Base-by-base conservation (phyloP, 371 early-diverging fungal species). In the Apophysomyces variabilis region DNA sequence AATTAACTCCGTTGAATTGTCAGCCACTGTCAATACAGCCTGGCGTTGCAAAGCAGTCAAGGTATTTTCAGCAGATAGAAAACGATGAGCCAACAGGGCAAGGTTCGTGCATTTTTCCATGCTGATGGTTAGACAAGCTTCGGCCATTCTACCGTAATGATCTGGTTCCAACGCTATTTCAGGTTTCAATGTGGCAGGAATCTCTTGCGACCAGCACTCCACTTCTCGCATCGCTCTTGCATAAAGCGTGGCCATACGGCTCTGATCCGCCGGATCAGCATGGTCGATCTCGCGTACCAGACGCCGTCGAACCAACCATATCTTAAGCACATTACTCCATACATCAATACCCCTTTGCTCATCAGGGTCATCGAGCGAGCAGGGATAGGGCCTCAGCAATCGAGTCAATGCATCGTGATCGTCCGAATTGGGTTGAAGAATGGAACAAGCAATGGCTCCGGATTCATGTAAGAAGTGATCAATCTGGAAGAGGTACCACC, bases 401-500 rank as follows among this genome's bases (percentile, higher is more conserved):
- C 39, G 44, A 8, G 63, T 43, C 14, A 75, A 57, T 1, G 65
- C 71, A 39, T 68, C 67, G 54, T 64, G 70, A 47, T 75, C 65
- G 47, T 75, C 75, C 36, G 75, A 75, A 3, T 44, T 64, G 9
- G 75, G 75, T 14, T 58, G 36, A 13, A 75, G 63, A 38, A 75
- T 65, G 1, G 75, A 75, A 45, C 57, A 57, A 1, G 67, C 36
- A 7, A 75, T 75, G 7, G 68, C 69, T 11, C 69, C 67, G 7
- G 71, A 71, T 61, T 75, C 75, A 38, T 61, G 58, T 5, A 75
- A 41, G 56, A 75, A 71, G 38, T 71, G 71, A 58, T 75, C 75
- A 26, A 75, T 71, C 47, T 75, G 75, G 47, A 71, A 75, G 32
- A 75, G 45, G 44, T 69, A 75, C 75, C 75, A 75, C 75, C 75